Evolutionary conservation across 163 green algal species (phyloP).

Genomic region (Scenedesmus sp.): DNA sequence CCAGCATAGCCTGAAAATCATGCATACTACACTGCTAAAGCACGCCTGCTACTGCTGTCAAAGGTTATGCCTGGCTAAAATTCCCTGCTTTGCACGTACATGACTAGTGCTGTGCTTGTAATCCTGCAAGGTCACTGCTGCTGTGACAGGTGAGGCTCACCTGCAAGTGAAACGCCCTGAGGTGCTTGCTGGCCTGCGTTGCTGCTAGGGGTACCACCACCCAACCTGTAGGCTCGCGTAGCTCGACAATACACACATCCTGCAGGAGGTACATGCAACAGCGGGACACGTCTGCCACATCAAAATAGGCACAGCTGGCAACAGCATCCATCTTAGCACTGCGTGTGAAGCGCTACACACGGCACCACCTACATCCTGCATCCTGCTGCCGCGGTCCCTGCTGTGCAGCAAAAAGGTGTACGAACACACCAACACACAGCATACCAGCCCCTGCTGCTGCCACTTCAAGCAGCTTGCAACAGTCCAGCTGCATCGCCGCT

Average conservation of each 20-base stretch:
- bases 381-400: not conserved
- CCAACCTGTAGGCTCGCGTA: conserved; percentile 94
- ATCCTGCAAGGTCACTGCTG: not conserved
- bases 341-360: not conserved
- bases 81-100: not conserved
- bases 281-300: not conserved
- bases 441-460: not conserved
- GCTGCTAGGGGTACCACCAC: conserved; percentile 74
- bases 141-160: not conserved
- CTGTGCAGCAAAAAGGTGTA: not conserved
- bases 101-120: not conserved
- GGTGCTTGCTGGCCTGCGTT: not conserved
- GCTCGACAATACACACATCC: conserved; percentile 76
- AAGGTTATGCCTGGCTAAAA: not conserved
- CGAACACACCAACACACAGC: not conserved
- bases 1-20: not conserved
- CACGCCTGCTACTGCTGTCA: not conserved
- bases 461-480: not conserved
- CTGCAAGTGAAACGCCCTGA: conserved; percentile 16
- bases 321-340: not conserved
- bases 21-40: not conserved
- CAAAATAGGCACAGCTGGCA: not conserved
- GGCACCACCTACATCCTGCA: not conserved
- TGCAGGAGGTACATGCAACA: conserved; percentile 14
- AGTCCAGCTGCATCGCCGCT: not conserved